These are phyloP conservation scores for Poa annua DNA, from an alignment of 176 grass and related monocot genomes.

Conservation along the genomic window DNA sequence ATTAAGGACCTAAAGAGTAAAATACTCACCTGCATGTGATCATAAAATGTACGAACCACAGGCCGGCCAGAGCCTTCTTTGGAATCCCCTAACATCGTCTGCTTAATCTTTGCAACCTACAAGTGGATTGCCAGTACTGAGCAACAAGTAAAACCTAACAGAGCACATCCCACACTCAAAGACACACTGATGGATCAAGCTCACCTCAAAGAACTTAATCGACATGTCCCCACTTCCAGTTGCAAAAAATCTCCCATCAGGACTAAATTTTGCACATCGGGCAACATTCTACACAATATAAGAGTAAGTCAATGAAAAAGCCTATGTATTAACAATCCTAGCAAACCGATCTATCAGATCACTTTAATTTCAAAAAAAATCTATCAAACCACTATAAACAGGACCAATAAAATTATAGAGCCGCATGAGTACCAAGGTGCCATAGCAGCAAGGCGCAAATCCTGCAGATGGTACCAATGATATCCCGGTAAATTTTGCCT, in stretches of 20 bases:
- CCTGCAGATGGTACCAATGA: neutral
- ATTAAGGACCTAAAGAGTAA: neutral
- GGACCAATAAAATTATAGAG: constrained; percentile 16
- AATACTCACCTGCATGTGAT: constrained; percentile 74
- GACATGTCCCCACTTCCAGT: constrained; percentile 93
- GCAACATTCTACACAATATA: constrained; percentile 73
- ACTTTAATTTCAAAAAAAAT: neutral
- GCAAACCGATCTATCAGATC: neutral
- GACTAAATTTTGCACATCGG: constrained; percentile 85
- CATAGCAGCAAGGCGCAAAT: neutral
- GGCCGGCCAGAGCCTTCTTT: constrained; percentile 76
- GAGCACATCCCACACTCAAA: neutral
- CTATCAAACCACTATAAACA: neutral
- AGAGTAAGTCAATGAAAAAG: constrained; percentile 28
- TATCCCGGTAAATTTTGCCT: neutral
- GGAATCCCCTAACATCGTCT: constrained; percentile 75
- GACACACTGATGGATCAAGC: neutral
- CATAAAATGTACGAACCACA: constrained; percentile 90
- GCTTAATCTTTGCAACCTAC: constrained; percentile 91
- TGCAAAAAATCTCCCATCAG: constrained; percentile 83
- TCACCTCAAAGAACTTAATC: constrained; percentile 93
- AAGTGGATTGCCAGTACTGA: constrained; percentile 13
- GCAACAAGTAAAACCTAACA: constrained; percentile 28
- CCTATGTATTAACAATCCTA: neutral
- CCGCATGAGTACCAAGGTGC: neutral